Evolutionary conservation across 2,329 filamentous ascomycete species (phyloP).

Genomic region (Dichotomopilus funicola): DNA sequence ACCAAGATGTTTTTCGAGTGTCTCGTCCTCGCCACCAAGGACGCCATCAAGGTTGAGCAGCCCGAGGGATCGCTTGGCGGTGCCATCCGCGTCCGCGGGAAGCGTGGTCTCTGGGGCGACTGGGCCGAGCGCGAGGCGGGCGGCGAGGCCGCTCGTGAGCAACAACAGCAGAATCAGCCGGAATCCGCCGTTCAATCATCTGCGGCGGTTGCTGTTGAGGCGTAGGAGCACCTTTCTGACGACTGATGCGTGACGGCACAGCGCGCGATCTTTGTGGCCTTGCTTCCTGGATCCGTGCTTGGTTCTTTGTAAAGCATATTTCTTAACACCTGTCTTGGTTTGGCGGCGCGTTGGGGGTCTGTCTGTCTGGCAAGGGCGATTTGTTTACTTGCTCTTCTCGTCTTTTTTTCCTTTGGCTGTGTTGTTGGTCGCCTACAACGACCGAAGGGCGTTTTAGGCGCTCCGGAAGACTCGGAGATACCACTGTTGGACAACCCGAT

Average conservation of each 20-base stretch:
- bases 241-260: not conserved
- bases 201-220: constrained; percentile 18
- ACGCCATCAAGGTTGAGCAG: constrained; percentile 96
- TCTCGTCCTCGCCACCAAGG: constrained; percentile 91
- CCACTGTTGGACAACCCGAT: constrained; percentile 15
- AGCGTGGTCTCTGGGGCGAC: constrained; percentile 91
- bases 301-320: constrained; percentile 12
- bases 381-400: no score
- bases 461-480: constrained; percentile 21
- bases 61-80: constrained; percentile 64
- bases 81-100: constrained; percentile 76
- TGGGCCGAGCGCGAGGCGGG: constrained; percentile 80
- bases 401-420: not conserved
- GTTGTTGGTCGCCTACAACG: constrained; percentile 15
- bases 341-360: not conserved
- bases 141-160: constrained; percentile 50
- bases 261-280: not conserved
- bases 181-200: constrained; percentile 28
- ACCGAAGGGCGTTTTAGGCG: constrained; percentile 22
- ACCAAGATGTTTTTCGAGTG: constrained; percentile 99
- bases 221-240: constrained; percentile 9
- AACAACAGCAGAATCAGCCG: constrained; percentile 34
- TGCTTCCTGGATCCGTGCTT: not conserved
- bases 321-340: not conserved
- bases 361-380: no score